phyloP scores from a whole-genome alignment of 805 yeast genomes.

The Starmerella khaoyaiensis region DNA sequence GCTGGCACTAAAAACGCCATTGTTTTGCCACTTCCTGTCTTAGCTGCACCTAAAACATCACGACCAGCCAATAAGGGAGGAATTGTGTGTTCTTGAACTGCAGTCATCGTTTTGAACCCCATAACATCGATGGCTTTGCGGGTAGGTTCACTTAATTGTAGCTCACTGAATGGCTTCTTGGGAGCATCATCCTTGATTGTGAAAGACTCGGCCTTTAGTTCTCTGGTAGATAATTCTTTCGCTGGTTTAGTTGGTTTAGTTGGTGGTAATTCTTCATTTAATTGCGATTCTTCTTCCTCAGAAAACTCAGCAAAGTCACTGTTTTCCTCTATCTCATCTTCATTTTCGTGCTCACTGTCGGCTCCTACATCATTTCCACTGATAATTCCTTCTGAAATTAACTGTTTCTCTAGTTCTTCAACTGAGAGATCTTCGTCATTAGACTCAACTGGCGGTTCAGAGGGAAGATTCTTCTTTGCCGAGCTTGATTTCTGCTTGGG shows the following conservation, averaged over 20 bases:
- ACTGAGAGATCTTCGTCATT: slow-evolving; percentile 16
- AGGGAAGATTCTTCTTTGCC: not conserved
- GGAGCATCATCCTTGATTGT: slow-evolving; percentile 17
- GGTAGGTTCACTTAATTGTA: slow-evolving; percentile 71
- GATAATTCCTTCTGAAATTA: slow-evolving; percentile 17
- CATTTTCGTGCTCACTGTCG: slow-evolving; percentile 2
- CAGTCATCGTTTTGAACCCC: slow-evolving; percentile 89
- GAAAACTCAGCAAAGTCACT: slow-evolving; percentile 1
- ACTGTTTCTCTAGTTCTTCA: slow-evolving; percentile 19
- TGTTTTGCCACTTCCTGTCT: slow-evolving; percentile 98
- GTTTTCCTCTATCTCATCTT: slow-evolving; percentile 4
- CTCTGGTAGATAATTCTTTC: slow-evolving; percentile 1
- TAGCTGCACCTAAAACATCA: slow-evolving; percentile 98
- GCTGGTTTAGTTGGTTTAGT: no score
- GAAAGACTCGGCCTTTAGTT: slow-evolving; percentile 18
- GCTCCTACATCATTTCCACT: slow-evolving; percentile 11
- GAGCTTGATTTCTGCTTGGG: not conserved
- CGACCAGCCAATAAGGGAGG: slow-evolving; percentile 94
- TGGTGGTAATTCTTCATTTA: not conserved
- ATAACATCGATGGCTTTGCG: slow-evolving; percentile 64
- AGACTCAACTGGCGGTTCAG: no score
- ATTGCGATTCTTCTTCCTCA: slow-evolving; percentile 2
- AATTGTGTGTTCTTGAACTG: slow-evolving; percentile 88
- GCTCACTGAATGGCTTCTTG: slow-evolving; percentile 33
- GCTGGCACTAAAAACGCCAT: slow-evolving; percentile 93